These are phyloP conservation scores for Plasmodium vinckei DNA, from an alignment of 169 alveolate species.

Conservation along the genomic window DNA sequence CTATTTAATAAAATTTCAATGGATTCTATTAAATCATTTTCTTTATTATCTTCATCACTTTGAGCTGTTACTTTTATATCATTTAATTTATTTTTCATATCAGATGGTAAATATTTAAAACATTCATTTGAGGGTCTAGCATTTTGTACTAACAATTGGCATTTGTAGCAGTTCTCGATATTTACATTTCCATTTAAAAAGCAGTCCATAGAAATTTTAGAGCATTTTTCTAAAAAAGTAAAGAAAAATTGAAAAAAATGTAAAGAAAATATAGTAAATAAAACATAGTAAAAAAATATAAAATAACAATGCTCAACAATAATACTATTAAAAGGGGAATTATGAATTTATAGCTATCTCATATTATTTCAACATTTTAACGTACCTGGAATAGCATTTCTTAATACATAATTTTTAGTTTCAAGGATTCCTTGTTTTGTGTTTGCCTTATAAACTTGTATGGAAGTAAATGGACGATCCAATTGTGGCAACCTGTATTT, in stretches of 20 bases:
- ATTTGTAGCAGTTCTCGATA: conserved; percentile 39
- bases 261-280: too few relatives aligned
- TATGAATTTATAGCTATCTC: not conserved
- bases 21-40: conserved; percentile 16
- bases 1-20: conserved; percentile 10
- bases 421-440: conserved; percentile 12
- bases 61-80: conserved; percentile 16
- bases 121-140: conserved; percentile 3
- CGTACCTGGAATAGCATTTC: conserved; percentile 31
- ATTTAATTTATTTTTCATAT: conserved; percentile 3
- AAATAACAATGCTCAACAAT: not conserved
- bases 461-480: conserved; percentile 42
- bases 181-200: conserved; percentile 40
- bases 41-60: conserved; percentile 19
- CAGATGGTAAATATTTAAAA: conserved; percentile 18
- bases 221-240: conserved; percentile 19
- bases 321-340: not conserved
- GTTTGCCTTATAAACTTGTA: conserved; percentile 37
- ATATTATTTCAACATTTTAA: not conserved
- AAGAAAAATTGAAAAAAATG: not conserved
- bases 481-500: conserved; percentile 24
- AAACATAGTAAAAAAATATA: too few relatives aligned
- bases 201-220: conserved; percentile 17
- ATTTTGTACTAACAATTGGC: conserved; percentile 13
- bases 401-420: conserved; percentile 24